Percentiles rank a stretch among this genome's conserved stretches.
phyloP scores from a whole-genome alignment of 1,284 basidiomycete species.

The Austropuccinia psidii region DNA sequence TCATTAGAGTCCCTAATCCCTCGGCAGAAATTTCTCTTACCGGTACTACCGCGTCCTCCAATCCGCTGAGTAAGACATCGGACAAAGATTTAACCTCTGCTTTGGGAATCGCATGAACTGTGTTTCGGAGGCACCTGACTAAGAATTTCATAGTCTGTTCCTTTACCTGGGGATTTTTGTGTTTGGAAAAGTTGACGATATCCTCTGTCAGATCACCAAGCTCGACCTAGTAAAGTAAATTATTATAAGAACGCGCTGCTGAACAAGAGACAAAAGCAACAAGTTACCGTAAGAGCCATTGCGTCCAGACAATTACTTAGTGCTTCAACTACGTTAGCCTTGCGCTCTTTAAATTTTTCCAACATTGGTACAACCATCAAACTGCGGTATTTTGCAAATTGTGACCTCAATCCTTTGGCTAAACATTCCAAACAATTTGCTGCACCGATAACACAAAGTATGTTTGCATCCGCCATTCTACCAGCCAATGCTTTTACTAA shows the following conservation, averaged over 20 bases:
- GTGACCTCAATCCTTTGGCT: conserved; percentile 64
- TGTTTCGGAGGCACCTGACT: conserved; percentile 64
- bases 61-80: conserved; percentile 65
- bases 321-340: conserved; percentile 78
- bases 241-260: conserved; percentile 40
- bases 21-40: conserved; percentile 82
- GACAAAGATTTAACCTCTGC: conserved; percentile 76
- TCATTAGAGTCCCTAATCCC: conserved; percentile 86
- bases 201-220: conserved; percentile 78
- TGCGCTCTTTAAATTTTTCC: conserved; percentile 90
- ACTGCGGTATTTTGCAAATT: conserved; percentile 69
- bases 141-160: conserved; percentile 87
- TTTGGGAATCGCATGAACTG: conserved; percentile 59
- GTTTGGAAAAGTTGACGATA: conserved; percentile 65
- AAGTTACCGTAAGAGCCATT: conserved; percentile 67
- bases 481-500: conserved; percentile 67
- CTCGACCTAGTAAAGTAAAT: conserved; percentile 56
- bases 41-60: conserved; percentile 83
- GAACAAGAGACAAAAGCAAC: conserved; percentile 9
- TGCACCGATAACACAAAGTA: conserved; percentile 87
- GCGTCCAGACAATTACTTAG: conserved; percentile 83
- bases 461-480: conserved; percentile 85
- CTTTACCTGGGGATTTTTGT: conserved; percentile 96
- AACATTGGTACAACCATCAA: conserved; percentile 69
- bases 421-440: conserved; percentile 77